Conservation (phyloP, 2,329 filamentous ascomycete genomes). For the Xylaria sp. region DNA sequence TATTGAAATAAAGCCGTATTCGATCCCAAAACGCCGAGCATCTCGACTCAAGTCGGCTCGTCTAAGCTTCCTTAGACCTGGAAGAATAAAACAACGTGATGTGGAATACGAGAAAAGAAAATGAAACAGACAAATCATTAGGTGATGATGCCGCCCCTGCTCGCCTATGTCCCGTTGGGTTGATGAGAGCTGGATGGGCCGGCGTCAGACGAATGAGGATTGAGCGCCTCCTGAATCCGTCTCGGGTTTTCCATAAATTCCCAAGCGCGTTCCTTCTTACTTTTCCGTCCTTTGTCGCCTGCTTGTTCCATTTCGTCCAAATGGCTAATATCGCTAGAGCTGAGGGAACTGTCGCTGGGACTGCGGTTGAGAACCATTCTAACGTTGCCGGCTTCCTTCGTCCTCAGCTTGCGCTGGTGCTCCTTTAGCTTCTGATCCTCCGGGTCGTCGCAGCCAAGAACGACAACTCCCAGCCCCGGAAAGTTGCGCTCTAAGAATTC, state of each 20-base stretch:
- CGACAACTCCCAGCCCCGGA: conserved; percentile 78
- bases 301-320: conserved; percentile 58
- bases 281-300: conserved; percentile 56
- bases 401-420: conserved; percentile 79
- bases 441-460: conserved; percentile 82
- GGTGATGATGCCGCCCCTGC: not conserved
- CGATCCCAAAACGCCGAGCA: not conserved
- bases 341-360: conserved; percentile 60
- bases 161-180: conserved; percentile 10
- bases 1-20: not conserved
- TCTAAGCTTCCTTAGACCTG: not conserved
- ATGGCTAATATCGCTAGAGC: conserved; percentile 64
- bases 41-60: not conserved
- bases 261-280: conserved; percentile 63
- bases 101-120: not conserved
- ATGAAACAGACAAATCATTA: conserved; percentile 1
- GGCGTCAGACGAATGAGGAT: conserved; percentile 8
- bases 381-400: conserved; percentile 65
- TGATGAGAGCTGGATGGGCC: conserved; percentile 23
- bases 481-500: conserved; percentile 78
- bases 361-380: conserved; percentile 69
- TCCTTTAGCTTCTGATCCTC: conserved; percentile 79
- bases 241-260: conserved; percentile 64
- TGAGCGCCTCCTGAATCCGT: conserved; percentile 53
- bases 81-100: not conserved